Evolutionary conservation across 1,139 yeast genomes (phyloP), one percentile per base, ranked within the genome.

Genomic region (Suhomyces taliae): DNA sequence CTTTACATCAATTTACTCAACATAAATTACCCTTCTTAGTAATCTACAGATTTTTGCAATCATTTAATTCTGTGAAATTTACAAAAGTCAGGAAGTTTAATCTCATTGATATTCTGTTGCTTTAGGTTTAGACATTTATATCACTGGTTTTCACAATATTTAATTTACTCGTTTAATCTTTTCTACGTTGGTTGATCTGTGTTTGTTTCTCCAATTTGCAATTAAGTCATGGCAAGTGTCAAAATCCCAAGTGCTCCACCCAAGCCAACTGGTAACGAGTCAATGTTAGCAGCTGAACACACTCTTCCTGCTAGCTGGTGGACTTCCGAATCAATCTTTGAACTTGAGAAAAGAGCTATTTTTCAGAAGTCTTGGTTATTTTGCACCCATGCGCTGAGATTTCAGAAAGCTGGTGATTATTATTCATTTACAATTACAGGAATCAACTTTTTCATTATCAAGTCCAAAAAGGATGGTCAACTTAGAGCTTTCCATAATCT

Each of bases 251-350:
- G 48, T 19, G 66, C 70, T 27, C 68, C 70, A 12, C 69, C 72
- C 10, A 53, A 54, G 10, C 66, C 61, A 24, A 53, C 50, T 27
- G 53, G 59, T 6, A 50, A 47, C 10, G 65, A 59, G 32, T 58
- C 56, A 34, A 58, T 66, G 45, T 55, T 71, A 31, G 72, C 76
- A 2, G 82, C 82, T 27, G 79, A 78, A 57, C 85, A 81, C 61
- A 81, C 86, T 0, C 69, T 81, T 41, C 86, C 86, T 27, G 83
- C 86, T 6, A 78, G 83, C 35, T 81, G 85, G 85, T 81, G 85
- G 84, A 78, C 79, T 11, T 78, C 83, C 7, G 80, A 78, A 45
- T 76, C 77, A 50, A 76, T 81, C 40, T 78, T 76, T 58, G 85
- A 81, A 38, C 67, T 80, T 51, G 86, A 81, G 55, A 80, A 78